Base-by-base conservation (phyloP, 2,329 filamentous ascomycete species). In the Verruconis gallopava region DNA sequence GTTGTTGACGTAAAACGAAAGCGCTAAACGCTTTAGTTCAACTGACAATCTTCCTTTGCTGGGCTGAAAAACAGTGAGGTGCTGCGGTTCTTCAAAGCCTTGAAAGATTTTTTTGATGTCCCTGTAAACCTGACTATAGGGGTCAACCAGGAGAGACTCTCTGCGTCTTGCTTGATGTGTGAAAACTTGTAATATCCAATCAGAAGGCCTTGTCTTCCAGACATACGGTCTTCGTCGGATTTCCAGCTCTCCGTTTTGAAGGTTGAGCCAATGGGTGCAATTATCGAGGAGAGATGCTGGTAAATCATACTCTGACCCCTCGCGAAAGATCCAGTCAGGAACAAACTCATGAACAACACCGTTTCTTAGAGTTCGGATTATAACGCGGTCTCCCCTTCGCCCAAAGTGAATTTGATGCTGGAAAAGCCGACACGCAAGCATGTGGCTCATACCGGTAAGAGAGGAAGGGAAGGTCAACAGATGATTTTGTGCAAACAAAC, bases 221-320 rank as follows among this genome's bases (percentile, higher is more conserved):
- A 58, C 57, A n/a, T 52, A 45, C 0, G 65, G 57, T 1, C 54
- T 52, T 4, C 62, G 64, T 5, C 75, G 62, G 17, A 79, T 67
- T 35, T 81, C 70, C 0, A 82, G 38, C 1, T 56, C 40, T 2
- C 61, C 58, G 1, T 56, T 57, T 2, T 45, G 37, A 0, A 77
- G 11, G 33, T 80, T 60, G 3, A 80, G 57, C 75, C 76, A 81
- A 46, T 82, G 77, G 0, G 71, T 60, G 38, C 71, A 79, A 4
- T 66, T 56, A 0, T 69, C 53, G 0, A 77, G 46, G 0, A 82
- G 57, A 0, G 61, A 51, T 0, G 48, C 48, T 0, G 77, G 78
- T 0, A 80, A 54, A 47, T 77, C 74, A 25, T 30, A 30, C 25
- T 30, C 25, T 9, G 25, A 9, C 25, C 25, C 25, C 25, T 9